Evolutionary conservation across 805 yeast genomes (phyloP), one percentile per base, ranked within the genome.

Genomic region (Starmera amethionina): DNA sequence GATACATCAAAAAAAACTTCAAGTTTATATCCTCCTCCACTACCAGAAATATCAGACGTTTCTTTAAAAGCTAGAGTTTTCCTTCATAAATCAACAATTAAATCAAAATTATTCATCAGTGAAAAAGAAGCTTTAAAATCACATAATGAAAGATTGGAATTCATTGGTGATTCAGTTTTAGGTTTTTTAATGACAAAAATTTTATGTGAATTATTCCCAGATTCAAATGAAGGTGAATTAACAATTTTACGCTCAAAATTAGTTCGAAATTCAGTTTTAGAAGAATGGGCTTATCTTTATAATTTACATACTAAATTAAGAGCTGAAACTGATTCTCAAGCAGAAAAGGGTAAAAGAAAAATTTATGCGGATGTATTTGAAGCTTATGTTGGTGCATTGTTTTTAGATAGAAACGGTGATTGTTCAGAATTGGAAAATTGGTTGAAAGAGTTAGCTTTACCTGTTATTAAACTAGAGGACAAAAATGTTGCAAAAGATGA

Each of bases 331-430:
- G 75, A 73, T 42, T 73, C 65, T 29, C 56, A 58, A 4, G 51
- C 65, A 12, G 66, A 71, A 40, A 63, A 65, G 30, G 84, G 85
- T 8, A 75, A 71, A 43, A 73, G 73, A 46, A 93, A 93, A 55
- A 65, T 83, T 4, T 73, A 72, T 52, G 96, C 97, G 0, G 98
- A 90, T 66, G 77, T 83, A 0, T 85, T 90, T 56, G 98, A 93
- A 61, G 96, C 97, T 0, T 90, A 90, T 49, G 70, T 93, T 36
- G 97, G 96, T 7, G 98, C 94, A 0, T 59, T 90, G 29, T 71
- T 72, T 8, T 65, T 75, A 18, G 94, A 84, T 46, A 64, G 72
- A 35, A 60, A 65, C 18, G 54, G 59, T 14, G 73, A 77, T 44
- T 62, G 72, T 38, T 56, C 63, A 2, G 67, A 59, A 18, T 70